phyloP scores from a whole-genome alignment of 208 protist genomes.

The Crithidia thermophila region DNA sequence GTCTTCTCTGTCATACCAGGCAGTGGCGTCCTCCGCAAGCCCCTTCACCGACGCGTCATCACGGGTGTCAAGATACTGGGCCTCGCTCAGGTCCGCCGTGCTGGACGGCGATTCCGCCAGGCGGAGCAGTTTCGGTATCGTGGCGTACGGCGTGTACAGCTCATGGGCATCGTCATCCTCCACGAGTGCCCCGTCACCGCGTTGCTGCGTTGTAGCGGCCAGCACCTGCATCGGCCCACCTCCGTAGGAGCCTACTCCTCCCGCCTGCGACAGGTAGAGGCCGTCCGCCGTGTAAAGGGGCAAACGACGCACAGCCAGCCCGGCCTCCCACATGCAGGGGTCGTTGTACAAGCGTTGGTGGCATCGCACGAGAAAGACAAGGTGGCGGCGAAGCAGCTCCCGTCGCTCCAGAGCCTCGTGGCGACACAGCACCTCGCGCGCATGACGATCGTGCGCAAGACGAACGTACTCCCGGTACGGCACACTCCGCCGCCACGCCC shows the following conservation, averaged over 20 bases:
- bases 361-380: slow-evolving; percentile 49
- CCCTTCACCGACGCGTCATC: background rate
- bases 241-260: background rate
- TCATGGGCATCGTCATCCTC: too few species aligned
- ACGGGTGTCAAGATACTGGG: too few species aligned
- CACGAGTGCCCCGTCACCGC: too few species aligned
- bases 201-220: background rate
- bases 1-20: background rate
- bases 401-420: slow-evolving; percentile 72
- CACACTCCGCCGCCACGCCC: slow-evolving; percentile 38
- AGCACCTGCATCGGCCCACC: background rate
- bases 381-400: slow-evolving; percentile 46
- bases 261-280: slow-evolving; percentile 17
- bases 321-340: slow-evolving; percentile 34
- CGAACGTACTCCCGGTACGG: slow-evolving; percentile 24
- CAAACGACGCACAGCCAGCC: slow-evolving; percentile 28
- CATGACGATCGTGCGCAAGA: slow-evolving; percentile 26
- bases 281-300: slow-evolving; percentile 39
- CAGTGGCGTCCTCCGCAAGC: background rate
- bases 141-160: background rate
- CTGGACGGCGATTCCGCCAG: too few species aligned
- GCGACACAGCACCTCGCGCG: slow-evolving; percentile 41
- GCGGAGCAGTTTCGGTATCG: too few species aligned
- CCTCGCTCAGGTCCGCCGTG: too few species aligned
- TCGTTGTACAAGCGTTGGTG: slow-evolving; percentile 77